phyloP scores from a whole-genome alignment of 2,329 filamentous ascomycete species.

The Penicillium sp. region DNA sequence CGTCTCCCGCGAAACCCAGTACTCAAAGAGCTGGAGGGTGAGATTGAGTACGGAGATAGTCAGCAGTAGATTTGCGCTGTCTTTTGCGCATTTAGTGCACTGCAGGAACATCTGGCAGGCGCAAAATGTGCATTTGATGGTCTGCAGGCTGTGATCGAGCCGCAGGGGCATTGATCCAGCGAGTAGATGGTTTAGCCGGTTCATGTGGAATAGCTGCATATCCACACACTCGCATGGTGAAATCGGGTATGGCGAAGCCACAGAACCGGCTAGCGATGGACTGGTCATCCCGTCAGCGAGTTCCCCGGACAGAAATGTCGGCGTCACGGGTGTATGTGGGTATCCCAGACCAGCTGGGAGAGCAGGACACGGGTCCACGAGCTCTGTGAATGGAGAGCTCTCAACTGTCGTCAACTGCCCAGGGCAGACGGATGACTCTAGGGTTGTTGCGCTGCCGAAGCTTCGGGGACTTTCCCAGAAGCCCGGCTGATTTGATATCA shows the following conservation, averaged over 20 bases:
- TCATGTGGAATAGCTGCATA: constrained; percentile 25
- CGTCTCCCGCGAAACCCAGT: constrained; percentile 24
- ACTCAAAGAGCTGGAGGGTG: constrained; percentile 26
- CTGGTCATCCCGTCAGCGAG: constrained; percentile 22
- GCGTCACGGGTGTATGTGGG: constrained; percentile 25
- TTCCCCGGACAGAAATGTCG: constrained; percentile 25
- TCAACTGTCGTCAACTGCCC: constrained; percentile 11
- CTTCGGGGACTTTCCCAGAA: constrained; percentile 25
- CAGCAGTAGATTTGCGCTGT: constrained; percentile 23
- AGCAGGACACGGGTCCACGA: constrained; percentile 12
- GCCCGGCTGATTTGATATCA: constrained; percentile 15
- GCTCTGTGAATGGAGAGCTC: constrained; percentile 14
- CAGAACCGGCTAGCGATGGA: constrained; percentile 23
- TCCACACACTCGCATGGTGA: constrained; percentile 26
- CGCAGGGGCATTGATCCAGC: constrained; percentile 21
- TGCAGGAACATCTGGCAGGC: constrained; percentile 26
- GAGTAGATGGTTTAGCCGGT: constrained; percentile 26
- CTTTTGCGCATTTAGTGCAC: constrained; percentile 26
- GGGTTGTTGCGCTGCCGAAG: constrained; percentile 13
- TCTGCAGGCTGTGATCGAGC: constrained; percentile 29
- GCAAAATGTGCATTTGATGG: constrained; percentile 24
- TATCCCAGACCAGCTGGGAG: constrained; percentile 17
- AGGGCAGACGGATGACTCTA: constrained; percentile 16
- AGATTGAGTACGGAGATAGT: constrained; percentile 27
- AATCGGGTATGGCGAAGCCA: constrained; percentile 17